phyloP scores from a whole-genome alignment of 2,329 filamentous ascomycete species.

The Chaetomium globosum region DNA sequence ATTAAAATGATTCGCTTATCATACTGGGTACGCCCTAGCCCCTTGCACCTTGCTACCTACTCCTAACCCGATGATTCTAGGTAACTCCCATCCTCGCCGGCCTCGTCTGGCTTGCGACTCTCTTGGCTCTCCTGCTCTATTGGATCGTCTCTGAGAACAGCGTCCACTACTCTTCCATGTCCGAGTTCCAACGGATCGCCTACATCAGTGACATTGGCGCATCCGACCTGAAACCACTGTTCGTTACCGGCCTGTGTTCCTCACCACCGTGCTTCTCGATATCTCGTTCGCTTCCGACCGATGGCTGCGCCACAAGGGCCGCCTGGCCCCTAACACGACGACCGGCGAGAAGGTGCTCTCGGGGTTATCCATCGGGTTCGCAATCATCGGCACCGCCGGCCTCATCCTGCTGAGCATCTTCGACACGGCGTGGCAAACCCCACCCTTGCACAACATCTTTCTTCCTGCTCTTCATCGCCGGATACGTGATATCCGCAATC shows the following conservation, averaged over 20 bases:
- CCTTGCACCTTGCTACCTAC: not conserved
- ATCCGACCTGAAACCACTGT: constrained; percentile 69
- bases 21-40: constrained; percentile 12
- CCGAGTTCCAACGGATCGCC: constrained; percentile 60
- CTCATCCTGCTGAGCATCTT: constrained; percentile 84
- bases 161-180: constrained; percentile 65
- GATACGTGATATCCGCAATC: constrained; percentile 82
- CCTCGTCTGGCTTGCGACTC: constrained; percentile 65
- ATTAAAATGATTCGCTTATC: constrained; percentile 21
- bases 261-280: constrained; percentile 80
- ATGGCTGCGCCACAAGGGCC: constrained; percentile 79
- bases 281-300: constrained; percentile 78
- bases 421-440: constrained; percentile 73
- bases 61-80: constrained; percentile 21
- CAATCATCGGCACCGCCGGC: constrained; percentile 74
- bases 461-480: constrained; percentile 83
- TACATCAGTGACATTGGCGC: constrained; percentile 73
- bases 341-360: constrained; percentile 64
- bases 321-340: constrained; percentile 73
- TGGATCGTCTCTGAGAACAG: constrained; percentile 63
- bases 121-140: constrained; percentile 70
- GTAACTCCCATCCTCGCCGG: constrained; percentile 70
- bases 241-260: constrained; percentile 68
- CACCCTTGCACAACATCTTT: constrained; percentile 72
- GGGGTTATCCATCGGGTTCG: constrained; percentile 64